phyloP scores from a whole-genome alignment of 257 asterid genomes.

The Jasminum sambac region DNA sequence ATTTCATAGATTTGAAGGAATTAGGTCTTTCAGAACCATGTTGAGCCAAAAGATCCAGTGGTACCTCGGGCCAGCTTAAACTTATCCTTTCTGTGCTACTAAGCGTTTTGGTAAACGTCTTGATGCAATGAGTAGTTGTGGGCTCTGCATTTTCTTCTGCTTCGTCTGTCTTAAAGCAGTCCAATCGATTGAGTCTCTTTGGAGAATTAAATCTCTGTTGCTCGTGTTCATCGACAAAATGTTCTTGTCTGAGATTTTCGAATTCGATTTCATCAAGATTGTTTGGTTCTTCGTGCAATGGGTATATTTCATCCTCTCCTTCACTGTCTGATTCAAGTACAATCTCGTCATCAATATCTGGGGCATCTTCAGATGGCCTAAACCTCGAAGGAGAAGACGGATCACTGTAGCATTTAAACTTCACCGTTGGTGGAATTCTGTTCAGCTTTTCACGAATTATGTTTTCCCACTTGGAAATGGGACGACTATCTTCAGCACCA shows the following conservation, averaged over 20 bases:
- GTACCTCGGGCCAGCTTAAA: slow-evolving; percentile 93
- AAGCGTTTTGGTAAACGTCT: slow-evolving; percentile 45
- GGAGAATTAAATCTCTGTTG: slow-evolving; percentile 50
- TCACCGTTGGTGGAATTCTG: slow-evolving; percentile 52
- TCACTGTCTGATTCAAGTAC: slow-evolving; percentile 76
- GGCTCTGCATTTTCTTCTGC: slow-evolving; percentile 41
- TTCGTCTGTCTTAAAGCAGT: slow-evolving; percentile 52
- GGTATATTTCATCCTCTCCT: slow-evolving; percentile 68
- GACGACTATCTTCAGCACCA: slow-evolving; percentile 90
- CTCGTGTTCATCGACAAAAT: slow-evolving; percentile 26
- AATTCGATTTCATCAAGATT: slow-evolving; percentile 31
- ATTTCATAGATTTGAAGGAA: slow-evolving; percentile 41
- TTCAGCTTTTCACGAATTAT: slow-evolving; percentile 81
- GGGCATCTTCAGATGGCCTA: slow-evolving; percentile 66
- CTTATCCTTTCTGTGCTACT: slow-evolving; percentile 82
- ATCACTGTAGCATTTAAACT: slow-evolving; percentile 78
- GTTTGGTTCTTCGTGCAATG: slow-evolving; percentile 56
- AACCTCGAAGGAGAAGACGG: slow-evolving; percentile 90
- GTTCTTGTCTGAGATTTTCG: slow-evolving; percentile 24
- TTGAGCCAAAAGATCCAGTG: slow-evolving; percentile 63
- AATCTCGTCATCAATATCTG: slow-evolving; percentile 61
- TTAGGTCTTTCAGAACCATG: slow-evolving; percentile 53
- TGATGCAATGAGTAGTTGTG: slow-evolving; percentile 31
- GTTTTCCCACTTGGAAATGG: slow-evolving; percentile 85
- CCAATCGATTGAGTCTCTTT: slow-evolving; percentile 48